Percentiles rank a stretch among this genome's conserved stretches.
Evolutionary conservation across 1,139 yeast species (phyloP).

Genomic region (Kodamaea fungicola): DNA sequence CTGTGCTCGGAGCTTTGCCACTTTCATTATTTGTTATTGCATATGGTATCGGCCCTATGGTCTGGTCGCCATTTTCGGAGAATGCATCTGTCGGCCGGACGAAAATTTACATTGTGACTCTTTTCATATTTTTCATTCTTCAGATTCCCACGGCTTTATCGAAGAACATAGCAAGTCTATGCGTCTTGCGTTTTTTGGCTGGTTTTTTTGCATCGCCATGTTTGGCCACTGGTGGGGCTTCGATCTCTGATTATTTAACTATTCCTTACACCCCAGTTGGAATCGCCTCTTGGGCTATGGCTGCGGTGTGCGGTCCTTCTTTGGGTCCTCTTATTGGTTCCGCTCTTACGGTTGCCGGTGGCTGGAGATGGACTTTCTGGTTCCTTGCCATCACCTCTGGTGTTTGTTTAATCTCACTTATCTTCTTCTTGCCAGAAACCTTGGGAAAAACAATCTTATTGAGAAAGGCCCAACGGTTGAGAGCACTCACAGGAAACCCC

Average conservation of each 20-base stretch:
- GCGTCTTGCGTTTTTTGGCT: slow-evolving; percentile 29
- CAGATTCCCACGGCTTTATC: slow-evolving; percentile 32
- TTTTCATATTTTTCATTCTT: slow-evolving; percentile 28
- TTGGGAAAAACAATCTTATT: slow-evolving; percentile 31
- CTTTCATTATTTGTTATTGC: slow-evolving; percentile 36
- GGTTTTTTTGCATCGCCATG: slow-evolving; percentile 37
- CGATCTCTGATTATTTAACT: slow-evolving; percentile 26
- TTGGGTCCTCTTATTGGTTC: slow-evolving; percentile 38
- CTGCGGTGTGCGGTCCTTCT: slow-evolving; percentile 36
- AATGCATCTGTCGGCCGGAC: slow-evolving; percentile 52
- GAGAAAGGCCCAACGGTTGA: slow-evolving; percentile 35
- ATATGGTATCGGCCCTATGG: slow-evolving; percentile 39
- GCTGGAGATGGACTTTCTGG: slow-evolving; percentile 43
- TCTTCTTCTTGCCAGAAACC: slow-evolving; percentile 34
- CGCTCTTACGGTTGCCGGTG: slow-evolving; percentile 23
- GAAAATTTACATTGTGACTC: slow-evolving; percentile 27
- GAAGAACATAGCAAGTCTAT: slow-evolving; percentile 27
- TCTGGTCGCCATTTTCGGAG: slow-evolving; percentile 37
- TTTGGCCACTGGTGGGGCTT: slow-evolving; percentile 38
- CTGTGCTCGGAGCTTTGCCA: slow-evolving; percentile 29
- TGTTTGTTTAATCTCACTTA: slow-evolving; percentile 20
- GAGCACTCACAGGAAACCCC: slow-evolving; percentile 32
- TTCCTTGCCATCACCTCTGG: slow-evolving; percentile 32
- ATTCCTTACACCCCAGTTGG: slow-evolving; percentile 30
- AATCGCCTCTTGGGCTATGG: slow-evolving; percentile 32